A percentile compares a stretch with the other conserved stretches of the same genome.
Evolutionary conservation across 2,329 filamentous ascomycete genomes (phyloP).

Genomic region (Fusarium subtropicale): DNA sequence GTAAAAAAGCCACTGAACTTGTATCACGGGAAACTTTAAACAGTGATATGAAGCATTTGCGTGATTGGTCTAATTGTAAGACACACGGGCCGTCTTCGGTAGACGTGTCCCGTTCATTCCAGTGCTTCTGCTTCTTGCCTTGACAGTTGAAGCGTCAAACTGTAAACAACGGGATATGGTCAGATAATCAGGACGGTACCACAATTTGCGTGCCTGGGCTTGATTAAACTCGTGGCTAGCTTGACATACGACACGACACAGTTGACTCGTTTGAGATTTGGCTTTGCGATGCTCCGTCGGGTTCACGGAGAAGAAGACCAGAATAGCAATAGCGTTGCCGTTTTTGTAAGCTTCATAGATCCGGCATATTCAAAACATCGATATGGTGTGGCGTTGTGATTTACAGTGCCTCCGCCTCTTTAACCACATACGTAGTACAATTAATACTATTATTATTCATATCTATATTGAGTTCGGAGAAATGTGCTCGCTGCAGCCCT

Average conservation of each 20-base stretch:
- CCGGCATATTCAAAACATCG: conserved; percentile 19
- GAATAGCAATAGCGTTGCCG: conserved; percentile 37
- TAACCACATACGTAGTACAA: background rate
- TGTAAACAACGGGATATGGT: conserved; percentile 20
- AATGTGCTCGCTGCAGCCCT: conserved; percentile 31
- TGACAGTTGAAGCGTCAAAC: conserved; percentile 33
- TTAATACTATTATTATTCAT: conserved; percentile 9
- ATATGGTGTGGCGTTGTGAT: background rate
- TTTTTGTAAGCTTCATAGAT: conserved; percentile 19
- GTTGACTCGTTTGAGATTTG: conserved; percentile 7
- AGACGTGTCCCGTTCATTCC: conserved; percentile 16
- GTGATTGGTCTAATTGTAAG: conserved; percentile 1
- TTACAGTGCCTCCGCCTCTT: conserved; percentile 37
- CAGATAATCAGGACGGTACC: conserved; percentile 15
- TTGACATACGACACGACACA: background rate
- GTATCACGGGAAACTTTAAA: conserved; percentile 23
- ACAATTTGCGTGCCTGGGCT: conserved; percentile 18
- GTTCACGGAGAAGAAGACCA: conserved; percentile 15
- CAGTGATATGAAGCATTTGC: conserved; percentile 15
- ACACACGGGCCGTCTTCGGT: conserved; percentile 29
- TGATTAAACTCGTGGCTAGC: background rate
- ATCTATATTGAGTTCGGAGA: background rate
- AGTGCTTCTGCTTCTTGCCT: conserved; percentile 7
- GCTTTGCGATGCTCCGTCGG: conserved; percentile 19
- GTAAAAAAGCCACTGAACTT: background rate